Evolutionary conservation across 768 basidiomycete genomes (phyloP).

Genomic region (Ramaria sp.): DNA sequence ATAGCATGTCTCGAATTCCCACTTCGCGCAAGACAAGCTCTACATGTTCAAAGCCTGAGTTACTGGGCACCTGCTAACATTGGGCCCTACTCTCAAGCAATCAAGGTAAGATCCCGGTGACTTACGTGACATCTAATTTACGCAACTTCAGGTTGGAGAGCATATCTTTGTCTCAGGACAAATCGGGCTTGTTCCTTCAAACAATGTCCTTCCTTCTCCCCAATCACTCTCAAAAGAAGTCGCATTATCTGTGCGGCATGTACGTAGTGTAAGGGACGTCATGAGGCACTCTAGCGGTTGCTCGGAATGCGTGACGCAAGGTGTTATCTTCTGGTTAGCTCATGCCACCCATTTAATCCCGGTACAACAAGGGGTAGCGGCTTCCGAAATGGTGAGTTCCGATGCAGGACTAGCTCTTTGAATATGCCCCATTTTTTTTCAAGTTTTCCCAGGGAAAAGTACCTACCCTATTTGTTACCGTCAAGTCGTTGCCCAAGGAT

Average conservation of each 20-base stretch:
- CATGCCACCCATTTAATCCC: slow-evolving; percentile 13
- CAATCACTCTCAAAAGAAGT: slow-evolving; percentile 49
- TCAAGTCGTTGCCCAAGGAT: slow-evolving; percentile 57
- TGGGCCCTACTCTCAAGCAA: slow-evolving; percentile 94
- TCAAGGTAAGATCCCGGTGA: slow-evolving; percentile 39
- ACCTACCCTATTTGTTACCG: slow-evolving; percentile 46
- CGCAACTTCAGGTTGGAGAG: slow-evolving; percentile 45
- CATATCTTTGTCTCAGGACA: slow-evolving; percentile 90
- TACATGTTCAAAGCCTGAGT: slow-evolving; percentile 93
- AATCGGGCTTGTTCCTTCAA: slow-evolving; percentile 79
- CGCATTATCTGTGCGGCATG: slow-evolving; percentile 74
- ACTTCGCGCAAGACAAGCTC: slow-evolving; percentile 44
- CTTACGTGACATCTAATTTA: not conserved
- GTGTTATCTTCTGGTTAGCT: slow-evolving; percentile 65
- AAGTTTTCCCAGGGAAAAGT: slow-evolving; percentile 8
- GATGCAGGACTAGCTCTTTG: not conserved
- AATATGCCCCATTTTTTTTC: not conserved
- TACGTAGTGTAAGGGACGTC: slow-evolving; percentile 50
- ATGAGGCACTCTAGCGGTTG: slow-evolving; percentile 41
- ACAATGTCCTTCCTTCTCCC: slow-evolving; percentile 53
- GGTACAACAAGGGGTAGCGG: not conserved
- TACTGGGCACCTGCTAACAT: slow-evolving; percentile 99
- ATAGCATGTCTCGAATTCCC: slow-evolving; percentile 46
- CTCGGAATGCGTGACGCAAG: slow-evolving; percentile 55
- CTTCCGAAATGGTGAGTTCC: not conserved